Evolutionary conservation across 1,139 yeast species (phyloP).

Genomic region (Yamadazyma diospyri): DNA sequence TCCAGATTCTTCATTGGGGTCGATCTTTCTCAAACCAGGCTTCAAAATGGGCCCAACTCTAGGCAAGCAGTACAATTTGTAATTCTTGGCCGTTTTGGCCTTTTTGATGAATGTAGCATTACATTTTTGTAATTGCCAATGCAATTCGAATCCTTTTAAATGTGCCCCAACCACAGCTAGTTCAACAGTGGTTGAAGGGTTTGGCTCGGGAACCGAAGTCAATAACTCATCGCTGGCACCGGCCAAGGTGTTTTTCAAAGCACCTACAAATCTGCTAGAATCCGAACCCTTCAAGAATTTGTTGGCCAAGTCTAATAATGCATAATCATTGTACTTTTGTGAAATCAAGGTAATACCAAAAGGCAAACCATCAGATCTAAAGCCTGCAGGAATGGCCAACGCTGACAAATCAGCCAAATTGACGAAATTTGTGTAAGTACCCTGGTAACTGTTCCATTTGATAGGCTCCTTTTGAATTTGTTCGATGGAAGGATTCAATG

Average conservation of each 20-base stretch:
- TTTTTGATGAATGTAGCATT: conserved; percentile 68
- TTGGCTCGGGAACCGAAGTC: conserved; percentile 35
- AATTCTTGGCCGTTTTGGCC: conserved; percentile 69
- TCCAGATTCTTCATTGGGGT: conserved; percentile 19
- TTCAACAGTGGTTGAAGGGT: conserved; percentile 31
- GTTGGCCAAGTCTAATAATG: conserved; percentile 78
- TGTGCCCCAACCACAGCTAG: conserved; percentile 98
- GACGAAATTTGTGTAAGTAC: conserved; percentile 95
- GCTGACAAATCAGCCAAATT: conserved; percentile 93
- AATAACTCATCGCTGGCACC: conserved; percentile 31
- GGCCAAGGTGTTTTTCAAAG: conserved; percentile 40
- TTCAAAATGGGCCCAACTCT: conserved; percentile 76
- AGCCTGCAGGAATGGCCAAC: conserved; percentile 86
- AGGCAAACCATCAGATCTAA: conserved; percentile 79
- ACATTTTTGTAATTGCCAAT: conserved; percentile 90
- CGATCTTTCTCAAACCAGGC: conserved; percentile 81
- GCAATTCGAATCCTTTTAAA: conserved; percentile 79
- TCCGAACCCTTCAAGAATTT: conserved; percentile 51
- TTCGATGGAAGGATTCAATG: conserved; percentile 78
- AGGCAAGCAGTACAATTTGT: conserved; percentile 80
- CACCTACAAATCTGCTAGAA: conserved; percentile 29
- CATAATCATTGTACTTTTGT: conserved; percentile 80
- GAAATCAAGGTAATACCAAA: conserved; percentile 86
- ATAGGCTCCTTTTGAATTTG: conserved; percentile 78
- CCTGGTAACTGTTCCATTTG: conserved; percentile 79